Evolutionary conservation across 306 rosid genomes (phyloP), one percentile per base, ranked within the genome.

Genomic region (Quercus ilex): DNA sequence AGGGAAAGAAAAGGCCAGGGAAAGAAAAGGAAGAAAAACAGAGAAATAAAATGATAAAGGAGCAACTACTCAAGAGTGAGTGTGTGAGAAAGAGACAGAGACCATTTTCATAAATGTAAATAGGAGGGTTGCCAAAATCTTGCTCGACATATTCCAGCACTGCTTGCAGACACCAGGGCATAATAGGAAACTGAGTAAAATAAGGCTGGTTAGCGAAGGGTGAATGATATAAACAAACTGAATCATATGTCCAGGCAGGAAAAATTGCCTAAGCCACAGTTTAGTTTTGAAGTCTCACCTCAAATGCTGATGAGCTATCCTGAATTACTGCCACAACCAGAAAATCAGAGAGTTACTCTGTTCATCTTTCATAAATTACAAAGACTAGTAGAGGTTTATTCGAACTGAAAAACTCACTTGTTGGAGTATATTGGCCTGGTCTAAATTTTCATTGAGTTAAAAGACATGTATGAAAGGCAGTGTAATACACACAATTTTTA

Each of bases 51-150:
- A 0, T 23, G 53, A 10, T 49, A 49, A 10, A 59, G 46, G 71
- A 64, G 71, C 31, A 64, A 64, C 71, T 64, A 64, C 46, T 38
- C 17, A 8, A 41, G 46, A 38, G 43, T 2, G 51, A 15, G 52
- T 14, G 51, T 15, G 84, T 43, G 71, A 33, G 84, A 60, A 70
- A 82, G 73, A 78, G 64, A 49, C 33, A 74, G 49, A 58, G 18
- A 91, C 96, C 96, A 80, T 93, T 93, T 86, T 91, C 97, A 74
- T 83, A 80, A 46, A 93, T 76, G 79, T 81, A 91, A 5, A 82
- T 25, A 31, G 89, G 88, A 55, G 91, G 97, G 77, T 89, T 93
- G 68, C 90, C 90, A 82, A 91, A 93, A 57, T 11, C 83, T 78
- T 83, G 77, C 87, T 83, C 88, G 63, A 93, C 15, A 49, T 69